Conservation (phyloP, 768 basidiomycete species). For the Rickenella mellea region DNA sequence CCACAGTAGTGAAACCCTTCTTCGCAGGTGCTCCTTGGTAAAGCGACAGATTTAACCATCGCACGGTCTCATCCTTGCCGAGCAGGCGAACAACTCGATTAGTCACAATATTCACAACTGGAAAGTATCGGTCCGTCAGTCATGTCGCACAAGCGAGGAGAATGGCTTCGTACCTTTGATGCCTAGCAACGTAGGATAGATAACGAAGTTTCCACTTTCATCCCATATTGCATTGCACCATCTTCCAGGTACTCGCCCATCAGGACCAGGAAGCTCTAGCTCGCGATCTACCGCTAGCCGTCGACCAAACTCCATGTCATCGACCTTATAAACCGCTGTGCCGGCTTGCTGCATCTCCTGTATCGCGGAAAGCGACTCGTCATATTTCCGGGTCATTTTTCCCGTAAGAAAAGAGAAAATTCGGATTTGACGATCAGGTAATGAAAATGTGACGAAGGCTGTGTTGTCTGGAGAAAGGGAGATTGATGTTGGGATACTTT, state of each 20-base stretch:
- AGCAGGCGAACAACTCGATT: conserved; percentile 83
- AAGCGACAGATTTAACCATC: conserved; percentile 79
- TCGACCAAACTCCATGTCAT: conserved; percentile 99
- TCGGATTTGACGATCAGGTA: conserved; percentile 90
- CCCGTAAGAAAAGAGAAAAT: conserved; percentile 88
- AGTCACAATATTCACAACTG: conserved; percentile 91
- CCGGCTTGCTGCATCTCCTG: conserved; percentile 99
- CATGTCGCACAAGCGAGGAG: not conserved
- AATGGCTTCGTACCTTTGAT: conserved; percentile 66
- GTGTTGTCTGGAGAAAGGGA: conserved; percentile 84
- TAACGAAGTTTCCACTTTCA: conserved; percentile 88
- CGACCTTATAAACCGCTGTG: conserved; percentile 82
- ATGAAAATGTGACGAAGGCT: conserved; percentile 87
- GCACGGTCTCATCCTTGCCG: conserved; percentile 89
- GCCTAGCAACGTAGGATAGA: conserved; percentile 90
- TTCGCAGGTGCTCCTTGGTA: conserved; percentile 95
- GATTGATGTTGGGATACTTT: conserved; percentile 85
- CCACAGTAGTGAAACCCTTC: conserved; percentile 77
- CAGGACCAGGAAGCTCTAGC: conserved; percentile 72
- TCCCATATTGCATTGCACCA: conserved; percentile 96
- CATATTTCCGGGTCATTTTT: conserved; percentile 87
- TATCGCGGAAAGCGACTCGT: conserved; percentile 85
- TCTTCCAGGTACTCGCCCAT: conserved; percentile 60
- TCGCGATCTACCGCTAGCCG: conserved; percentile 90
- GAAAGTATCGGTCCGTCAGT: not conserved